These are phyloP conservation scores for Epichloe sibirici DNA, from an alignment of 2,329 filamentous ascomycete species.

Conservation along the genomic window DNA sequence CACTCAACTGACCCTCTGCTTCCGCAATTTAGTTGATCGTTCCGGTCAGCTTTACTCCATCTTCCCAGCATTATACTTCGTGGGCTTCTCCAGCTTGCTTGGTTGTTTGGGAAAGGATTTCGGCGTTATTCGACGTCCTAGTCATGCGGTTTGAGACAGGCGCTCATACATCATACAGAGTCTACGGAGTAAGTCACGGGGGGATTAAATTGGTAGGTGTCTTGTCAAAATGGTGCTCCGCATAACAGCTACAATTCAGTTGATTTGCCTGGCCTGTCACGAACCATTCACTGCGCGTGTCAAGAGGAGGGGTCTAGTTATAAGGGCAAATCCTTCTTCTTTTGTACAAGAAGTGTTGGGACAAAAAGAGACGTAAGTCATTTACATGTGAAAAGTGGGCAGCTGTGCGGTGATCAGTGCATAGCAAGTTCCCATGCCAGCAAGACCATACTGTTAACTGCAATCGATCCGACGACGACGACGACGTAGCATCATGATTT, in stretches of 20 bases:
- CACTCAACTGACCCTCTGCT: too few relatives aligned
- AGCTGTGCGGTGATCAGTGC: not conserved
- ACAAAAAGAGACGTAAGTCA: not conserved
- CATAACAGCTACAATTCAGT: not conserved
- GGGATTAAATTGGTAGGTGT: not conserved
- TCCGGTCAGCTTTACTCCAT: too few relatives aligned
- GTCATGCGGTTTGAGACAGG: not conserved
- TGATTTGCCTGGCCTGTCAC: constrained; percentile 1
- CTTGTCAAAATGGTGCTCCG: not conserved
- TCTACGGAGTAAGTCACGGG: not conserved
- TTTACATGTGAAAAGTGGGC: not conserved
- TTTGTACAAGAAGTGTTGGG: not conserved
- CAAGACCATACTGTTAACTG: not conserved
- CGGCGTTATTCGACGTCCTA: not conserved
- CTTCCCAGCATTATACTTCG: too few relatives aligned
- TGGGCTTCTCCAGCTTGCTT: not conserved
- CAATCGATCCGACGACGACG: not conserved
- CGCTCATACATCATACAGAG: not conserved
- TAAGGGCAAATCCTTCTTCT: not conserved
- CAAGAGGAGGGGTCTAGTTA: not conserved
- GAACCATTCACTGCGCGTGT: not conserved
- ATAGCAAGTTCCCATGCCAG: not conserved
- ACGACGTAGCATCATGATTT: not conserved
- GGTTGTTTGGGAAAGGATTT: constrained; percentile 1
- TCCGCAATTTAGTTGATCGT: too few relatives aligned